Conservation (phyloP, 345 rosid species). For the Brassica nigra region DNA sequence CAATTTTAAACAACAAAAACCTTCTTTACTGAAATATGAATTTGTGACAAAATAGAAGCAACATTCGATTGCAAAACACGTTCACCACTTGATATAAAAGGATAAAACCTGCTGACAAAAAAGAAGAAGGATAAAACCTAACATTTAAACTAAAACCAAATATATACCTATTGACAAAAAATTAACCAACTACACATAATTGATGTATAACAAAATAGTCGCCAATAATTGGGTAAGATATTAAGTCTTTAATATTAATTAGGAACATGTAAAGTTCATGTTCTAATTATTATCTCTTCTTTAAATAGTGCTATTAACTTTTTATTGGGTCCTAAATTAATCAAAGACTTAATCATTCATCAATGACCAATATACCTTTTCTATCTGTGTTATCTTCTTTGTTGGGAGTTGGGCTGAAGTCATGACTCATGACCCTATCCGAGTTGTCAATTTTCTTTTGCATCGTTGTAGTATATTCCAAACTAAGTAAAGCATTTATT, state of each 20-base stretch:
- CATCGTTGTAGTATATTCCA: slow-evolving; percentile 35
- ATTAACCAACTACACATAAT: slow-evolving; percentile 28
- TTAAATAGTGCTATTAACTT: slow-evolving; percentile 25
- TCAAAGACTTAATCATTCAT: slow-evolving; percentile 24
- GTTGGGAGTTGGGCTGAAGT: slow-evolving; percentile 38
- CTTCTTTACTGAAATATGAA: not conserved
- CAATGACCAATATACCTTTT: slow-evolving; percentile 36
- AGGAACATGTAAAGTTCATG: slow-evolving; percentile 37
- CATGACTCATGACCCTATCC: slow-evolving; percentile 30
- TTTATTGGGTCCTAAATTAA: slow-evolving; percentile 28
- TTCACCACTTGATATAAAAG: slow-evolving; percentile 18
- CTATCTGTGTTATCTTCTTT: slow-evolving; percentile 38
- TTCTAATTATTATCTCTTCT: slow-evolving; percentile 16
- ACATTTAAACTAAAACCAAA: slow-evolving; percentile 24
- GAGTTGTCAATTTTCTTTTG: slow-evolving; percentile 35
- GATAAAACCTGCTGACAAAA: too few species aligned
- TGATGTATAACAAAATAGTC: slow-evolving; percentile 28
- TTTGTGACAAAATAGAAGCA: not conserved
- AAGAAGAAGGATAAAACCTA: slow-evolving; percentile 8
- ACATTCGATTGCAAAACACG: not conserved
- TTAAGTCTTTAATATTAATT: slow-evolving; percentile 11
- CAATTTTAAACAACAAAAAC: not conserved
- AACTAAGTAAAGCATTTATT: slow-evolving; percentile 28
- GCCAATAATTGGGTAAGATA: slow-evolving; percentile 36
- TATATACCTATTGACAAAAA: slow-evolving; percentile 29